These are phyloP conservation scores for Rosa hybrid DNA, from an alignment of 331 rosid genomes.

Conservation along the genomic window DNA sequence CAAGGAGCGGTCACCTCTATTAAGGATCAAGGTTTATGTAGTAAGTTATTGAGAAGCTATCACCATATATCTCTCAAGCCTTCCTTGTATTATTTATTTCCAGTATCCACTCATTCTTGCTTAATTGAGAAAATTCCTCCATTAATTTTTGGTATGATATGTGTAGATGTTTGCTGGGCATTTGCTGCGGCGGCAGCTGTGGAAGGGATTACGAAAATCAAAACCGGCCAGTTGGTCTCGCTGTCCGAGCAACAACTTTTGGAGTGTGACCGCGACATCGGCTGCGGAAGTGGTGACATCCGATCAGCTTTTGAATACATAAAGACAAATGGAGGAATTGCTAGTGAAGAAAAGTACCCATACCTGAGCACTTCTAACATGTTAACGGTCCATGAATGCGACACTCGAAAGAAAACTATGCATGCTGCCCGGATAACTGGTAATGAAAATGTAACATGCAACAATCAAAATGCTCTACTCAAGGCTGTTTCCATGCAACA, in stretches of 20 bases:
- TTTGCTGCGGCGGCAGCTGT: slow-evolving; percentile 29
- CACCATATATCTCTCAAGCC: neutral
- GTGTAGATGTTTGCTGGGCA: slow-evolving; percentile 33
- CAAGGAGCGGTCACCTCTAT: slow-evolving; percentile 37
- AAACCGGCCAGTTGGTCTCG: slow-evolving; percentile 12
- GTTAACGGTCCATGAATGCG: neutral
- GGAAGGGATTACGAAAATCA: slow-evolving; percentile 35
- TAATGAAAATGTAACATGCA: neutral
- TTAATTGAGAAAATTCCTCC: too few relatives aligned
- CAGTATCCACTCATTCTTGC: too few relatives aligned
- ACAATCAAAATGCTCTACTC: slow-evolving; percentile 24
- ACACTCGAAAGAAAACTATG: neutral
- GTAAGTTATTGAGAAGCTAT: slow-evolving; percentile 10
- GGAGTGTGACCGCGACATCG: neutral
- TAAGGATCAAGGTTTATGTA: slow-evolving; percentile 8
- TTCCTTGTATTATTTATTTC: neutral
- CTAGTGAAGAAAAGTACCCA: slow-evolving; percentile 24
- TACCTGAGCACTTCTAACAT: neutral
- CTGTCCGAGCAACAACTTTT: slow-evolving; percentile 42
- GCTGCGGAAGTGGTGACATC: neutral
- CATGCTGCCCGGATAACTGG: slow-evolving; percentile 18
- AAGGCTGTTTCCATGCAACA: slow-evolving; percentile 37
- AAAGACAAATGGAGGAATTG: slow-evolving; percentile 20
- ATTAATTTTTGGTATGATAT: neutral
- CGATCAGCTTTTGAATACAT: neutral